These are phyloP conservation scores for Venturia asperata DNA, from an alignment of 2,329 filamentous ascomycete species.

Conservation along the genomic window DNA sequence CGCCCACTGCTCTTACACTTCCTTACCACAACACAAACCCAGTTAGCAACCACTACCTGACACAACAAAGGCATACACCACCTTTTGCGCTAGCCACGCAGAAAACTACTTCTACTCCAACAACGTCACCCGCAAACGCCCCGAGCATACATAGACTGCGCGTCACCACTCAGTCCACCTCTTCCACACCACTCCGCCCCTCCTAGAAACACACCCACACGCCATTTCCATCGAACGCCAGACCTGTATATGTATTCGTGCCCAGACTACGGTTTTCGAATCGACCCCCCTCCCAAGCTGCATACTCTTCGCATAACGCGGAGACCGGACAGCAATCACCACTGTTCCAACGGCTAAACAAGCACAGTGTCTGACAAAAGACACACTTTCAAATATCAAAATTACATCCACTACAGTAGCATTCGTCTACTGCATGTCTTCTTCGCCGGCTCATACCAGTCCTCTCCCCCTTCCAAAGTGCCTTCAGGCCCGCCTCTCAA, in stretches of 20 bases:
- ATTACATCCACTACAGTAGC: slow-evolving; percentile 24
- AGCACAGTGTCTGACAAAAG: slow-evolving; percentile 1
- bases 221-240: slow-evolving; percentile 1
- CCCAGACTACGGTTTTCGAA: slow-evolving; percentile 89
- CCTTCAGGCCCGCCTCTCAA: slow-evolving; percentile 26
- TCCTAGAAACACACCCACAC: not conserved
- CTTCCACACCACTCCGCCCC: slow-evolving; percentile 5
- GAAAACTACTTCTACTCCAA: not conserved
- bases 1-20: not conserved
- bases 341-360: slow-evolving; percentile 84
- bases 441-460: slow-evolving; percentile 46
- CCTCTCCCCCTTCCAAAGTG: slow-evolving; percentile 28
- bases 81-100: slow-evolving; percentile 4
- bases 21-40: slow-evolving; percentile 1
- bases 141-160: not conserved
- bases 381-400: slow-evolving; percentile 31
- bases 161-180: not conserved
- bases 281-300: slow-evolving; percentile 90
- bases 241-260: slow-evolving; percentile 95
- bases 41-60: too few relatives aligned
- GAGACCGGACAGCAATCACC: slow-evolving; percentile 85
- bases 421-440: slow-evolving; percentile 53
- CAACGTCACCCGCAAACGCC: not conserved
- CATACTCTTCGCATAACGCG: slow-evolving; percentile 93
- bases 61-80: not conserved